Conservation (phyloP, 108 stramenopile genomes). For the Mediolabrus comicus region DNA sequence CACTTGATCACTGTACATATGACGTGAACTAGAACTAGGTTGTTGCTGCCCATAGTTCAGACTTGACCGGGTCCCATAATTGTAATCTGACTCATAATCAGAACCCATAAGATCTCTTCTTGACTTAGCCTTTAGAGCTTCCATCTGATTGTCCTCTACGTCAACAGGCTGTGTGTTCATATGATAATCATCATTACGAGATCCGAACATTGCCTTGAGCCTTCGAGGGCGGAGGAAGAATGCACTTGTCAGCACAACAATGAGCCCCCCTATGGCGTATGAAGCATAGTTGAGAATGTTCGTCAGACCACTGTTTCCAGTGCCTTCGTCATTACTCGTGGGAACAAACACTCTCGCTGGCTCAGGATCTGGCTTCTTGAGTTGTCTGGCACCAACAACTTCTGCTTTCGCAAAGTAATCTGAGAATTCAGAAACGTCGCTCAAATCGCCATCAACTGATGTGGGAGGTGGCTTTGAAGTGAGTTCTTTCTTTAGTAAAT, state of each 20-base stretch:
- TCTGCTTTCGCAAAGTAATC: slow-evolving; percentile 29
- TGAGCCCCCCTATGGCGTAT: slow-evolving; percentile 18
- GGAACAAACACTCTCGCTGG: background rate
- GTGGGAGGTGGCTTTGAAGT: slow-evolving; percentile 8
- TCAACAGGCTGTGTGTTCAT: slow-evolving; percentile 9
- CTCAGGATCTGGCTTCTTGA: slow-evolving; percentile 12
- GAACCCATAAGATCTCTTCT: background rate
- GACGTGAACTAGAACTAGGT: background rate
- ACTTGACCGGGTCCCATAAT: background rate
- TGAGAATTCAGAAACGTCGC: background rate
- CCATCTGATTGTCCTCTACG: slow-evolving; percentile 4
- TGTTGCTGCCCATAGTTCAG: background rate
- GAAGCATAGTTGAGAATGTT: slow-evolving; percentile 18
- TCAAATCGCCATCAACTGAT: background rate
- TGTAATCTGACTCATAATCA: background rate
- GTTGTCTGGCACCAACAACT: slow-evolving; percentile 29
- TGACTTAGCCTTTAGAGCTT: background rate
- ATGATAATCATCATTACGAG: slow-evolving; percentile 4
- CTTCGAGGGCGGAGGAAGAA: slow-evolving; percentile 41
- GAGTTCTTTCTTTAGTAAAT: slow-evolving; percentile 15
- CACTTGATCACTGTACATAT: background rate
- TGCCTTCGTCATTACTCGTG: background rate
- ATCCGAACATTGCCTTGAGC: slow-evolving; percentile 21
- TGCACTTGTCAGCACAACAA: slow-evolving; percentile 16
- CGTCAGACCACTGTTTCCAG: slow-evolving; percentile 5